phyloP scores from a whole-genome alignment of 1,284 basidiomycete genomes.

The Cryptococcus deneoformans region DNA sequence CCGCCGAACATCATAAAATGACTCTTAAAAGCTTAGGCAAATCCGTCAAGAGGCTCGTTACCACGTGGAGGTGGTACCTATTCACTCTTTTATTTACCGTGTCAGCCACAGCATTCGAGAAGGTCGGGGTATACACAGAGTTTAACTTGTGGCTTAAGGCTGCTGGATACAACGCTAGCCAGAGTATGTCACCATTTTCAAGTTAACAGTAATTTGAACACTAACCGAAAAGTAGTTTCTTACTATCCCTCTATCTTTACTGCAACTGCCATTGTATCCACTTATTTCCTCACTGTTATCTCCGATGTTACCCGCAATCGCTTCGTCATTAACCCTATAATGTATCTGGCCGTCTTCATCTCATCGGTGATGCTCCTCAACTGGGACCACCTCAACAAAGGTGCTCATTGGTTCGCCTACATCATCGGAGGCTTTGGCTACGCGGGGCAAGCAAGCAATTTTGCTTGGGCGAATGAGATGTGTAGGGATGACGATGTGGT shows the following conservation, averaged over 20 bases:
- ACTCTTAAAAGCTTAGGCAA: conserved; percentile 20
- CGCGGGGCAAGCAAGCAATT: conserved; percentile 43
- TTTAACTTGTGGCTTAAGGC: conserved; percentile 36
- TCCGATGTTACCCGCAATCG: conserved; percentile 35
- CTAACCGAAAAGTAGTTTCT: conserved; percentile 20
- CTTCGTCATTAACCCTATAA: conserved; percentile 44
- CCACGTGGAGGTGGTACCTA: conserved; percentile 33
- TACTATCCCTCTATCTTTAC: conserved; percentile 36
- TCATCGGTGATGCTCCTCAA: conserved; percentile 35
- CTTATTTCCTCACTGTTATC: conserved; percentile 34
- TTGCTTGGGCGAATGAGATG: conserved; percentile 42
- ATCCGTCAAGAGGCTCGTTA: conserved; percentile 18
- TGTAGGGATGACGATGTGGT: conserved; percentile 41
- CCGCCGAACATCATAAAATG: conserved; percentile 24
- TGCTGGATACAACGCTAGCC: conserved; percentile 13
- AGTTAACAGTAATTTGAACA: too few relatives aligned
- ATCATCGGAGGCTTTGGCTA: conserved; percentile 36
- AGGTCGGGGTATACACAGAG: conserved; percentile 36
- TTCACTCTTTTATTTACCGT: conserved; percentile 38
- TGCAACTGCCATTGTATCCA: conserved; percentile 36
- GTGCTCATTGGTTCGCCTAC: conserved; percentile 40
- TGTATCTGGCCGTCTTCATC: conserved; percentile 32
- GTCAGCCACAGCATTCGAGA: conserved; percentile 32
- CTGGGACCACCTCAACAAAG: conserved; percentile 27
- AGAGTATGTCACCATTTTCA: conserved; percentile 6